These are phyloP conservation scores for Lavandula angustifolia DNA, from an alignment of 257 asterid species.

Conservation along the genomic window DNA sequence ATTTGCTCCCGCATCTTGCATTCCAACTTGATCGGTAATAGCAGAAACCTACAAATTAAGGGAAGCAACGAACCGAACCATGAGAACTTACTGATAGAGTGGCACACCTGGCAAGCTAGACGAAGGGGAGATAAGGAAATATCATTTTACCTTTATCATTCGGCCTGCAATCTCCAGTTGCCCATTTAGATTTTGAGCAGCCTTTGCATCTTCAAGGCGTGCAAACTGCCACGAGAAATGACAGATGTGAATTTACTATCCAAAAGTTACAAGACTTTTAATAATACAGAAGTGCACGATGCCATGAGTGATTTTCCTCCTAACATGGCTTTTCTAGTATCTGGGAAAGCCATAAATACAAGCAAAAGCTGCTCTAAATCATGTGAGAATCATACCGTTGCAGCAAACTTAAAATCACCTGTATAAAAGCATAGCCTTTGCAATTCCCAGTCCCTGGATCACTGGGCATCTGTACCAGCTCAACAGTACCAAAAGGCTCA, in stretches of 20 bases:
- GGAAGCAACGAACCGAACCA: not conserved
- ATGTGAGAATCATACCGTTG: conserved; percentile 2
- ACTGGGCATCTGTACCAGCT: conserved; percentile 71
- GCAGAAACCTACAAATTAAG: conserved; percentile 56
- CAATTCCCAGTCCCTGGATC: conserved; percentile 62
- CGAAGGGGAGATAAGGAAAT: not conserved
- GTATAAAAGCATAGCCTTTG: conserved; percentile 71
- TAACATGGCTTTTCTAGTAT: conserved; percentile 21
- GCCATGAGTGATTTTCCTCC: conserved; percentile 3
- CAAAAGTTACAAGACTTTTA: conserved; percentile 9
- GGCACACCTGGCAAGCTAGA: not conserved
- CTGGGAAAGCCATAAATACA: conserved; percentile 17
- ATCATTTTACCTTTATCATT: conserved; percentile 50
- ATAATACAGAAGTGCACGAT: conserved; percentile 16
- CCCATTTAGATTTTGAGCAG: conserved; percentile 68
- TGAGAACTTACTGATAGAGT: not conserved
- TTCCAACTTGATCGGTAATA: conserved; percentile 58
- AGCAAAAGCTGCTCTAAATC: conserved; percentile 17
- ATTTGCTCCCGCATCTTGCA: conserved; percentile 60
- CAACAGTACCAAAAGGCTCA: conserved; percentile 71
- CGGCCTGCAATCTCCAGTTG: conserved; percentile 71
- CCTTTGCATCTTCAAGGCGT: conserved; percentile 67
- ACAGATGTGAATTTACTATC: conserved; percentile 14
- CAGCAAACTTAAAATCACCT: conserved; percentile 45
- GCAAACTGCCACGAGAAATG: conserved; percentile 50